Evolutionary conservation across 805 yeast genomes (phyloP).

Genomic region (Grigorovia jiainica): DNA sequence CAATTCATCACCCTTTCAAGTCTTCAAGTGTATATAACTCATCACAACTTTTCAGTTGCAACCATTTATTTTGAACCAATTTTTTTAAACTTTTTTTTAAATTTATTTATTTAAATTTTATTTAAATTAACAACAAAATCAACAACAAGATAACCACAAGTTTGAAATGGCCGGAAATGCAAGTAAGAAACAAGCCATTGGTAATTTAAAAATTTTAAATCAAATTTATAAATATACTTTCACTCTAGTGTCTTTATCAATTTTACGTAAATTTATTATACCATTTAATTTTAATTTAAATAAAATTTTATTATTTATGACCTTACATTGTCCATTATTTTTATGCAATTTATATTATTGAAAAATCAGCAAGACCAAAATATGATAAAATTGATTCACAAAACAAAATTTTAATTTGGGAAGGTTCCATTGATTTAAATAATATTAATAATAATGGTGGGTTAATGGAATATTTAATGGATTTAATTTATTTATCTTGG

Average conservation of each 20-base stretch:
- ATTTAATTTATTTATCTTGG: constrained; percentile 43
- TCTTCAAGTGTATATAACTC: too few relatives aligned
- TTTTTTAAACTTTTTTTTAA: too few relatives aligned
- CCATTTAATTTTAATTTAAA: too few relatives aligned
- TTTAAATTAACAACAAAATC: too few relatives aligned
- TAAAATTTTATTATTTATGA: too few relatives aligned
- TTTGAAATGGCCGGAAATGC: constrained; percentile 49
- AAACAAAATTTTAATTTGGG: constrained; percentile 31
- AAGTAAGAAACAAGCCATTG: constrained; percentile 41
- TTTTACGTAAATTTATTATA: constrained; percentile 31
- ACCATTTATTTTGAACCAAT: too few relatives aligned
- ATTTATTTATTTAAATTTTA: too few relatives aligned
- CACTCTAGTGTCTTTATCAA: constrained; percentile 22
- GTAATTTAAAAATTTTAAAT: constrained; percentile 15
- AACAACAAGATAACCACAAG: neutral
- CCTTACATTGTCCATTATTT: constrained; percentile 28
- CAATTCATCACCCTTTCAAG: too few relatives aligned
- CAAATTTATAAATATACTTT: constrained; percentile 19
- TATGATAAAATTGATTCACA: constrained; percentile 12
- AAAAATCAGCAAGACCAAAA: constrained; percentile 41
- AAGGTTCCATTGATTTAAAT: constrained; percentile 29
- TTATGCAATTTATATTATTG: constrained; percentile 36
- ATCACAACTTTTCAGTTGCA: too few relatives aligned
- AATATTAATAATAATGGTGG: constrained; percentile 40
- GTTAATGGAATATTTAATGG: constrained; percentile 45